Conservation (phyloP, 2,329 filamentous ascomycete species). For the Grosmannia huntii region DNA sequence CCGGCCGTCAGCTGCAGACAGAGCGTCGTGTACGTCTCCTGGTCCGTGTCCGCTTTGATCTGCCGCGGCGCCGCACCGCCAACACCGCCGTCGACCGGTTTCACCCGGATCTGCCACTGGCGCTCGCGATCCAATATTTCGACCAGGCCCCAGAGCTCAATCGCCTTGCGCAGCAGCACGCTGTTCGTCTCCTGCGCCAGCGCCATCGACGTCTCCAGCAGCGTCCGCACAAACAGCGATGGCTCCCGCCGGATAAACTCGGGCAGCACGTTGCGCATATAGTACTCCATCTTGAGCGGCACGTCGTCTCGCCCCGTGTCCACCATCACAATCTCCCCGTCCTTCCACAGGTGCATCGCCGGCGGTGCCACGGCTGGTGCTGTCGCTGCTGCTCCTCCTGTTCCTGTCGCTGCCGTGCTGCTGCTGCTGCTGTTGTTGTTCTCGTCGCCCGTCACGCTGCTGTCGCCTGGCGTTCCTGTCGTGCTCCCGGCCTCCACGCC, state of each 20-base stretch:
- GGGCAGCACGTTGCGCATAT: slow-evolving; percentile 44
- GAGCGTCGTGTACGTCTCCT: slow-evolving; percentile 47
- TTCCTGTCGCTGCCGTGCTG: background rate
- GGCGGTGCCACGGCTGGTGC: slow-evolving; percentile 16
- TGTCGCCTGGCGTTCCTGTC: background rate
- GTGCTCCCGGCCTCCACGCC: background rate
- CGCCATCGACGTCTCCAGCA: slow-evolving; percentile 35
- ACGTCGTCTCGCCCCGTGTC: slow-evolving; percentile 50
- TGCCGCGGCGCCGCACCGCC: slow-evolving; percentile 16
- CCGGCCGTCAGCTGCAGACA: slow-evolving; percentile 52
- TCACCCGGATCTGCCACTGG: slow-evolving; percentile 44
- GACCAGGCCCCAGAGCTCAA: slow-evolving; percentile 53
- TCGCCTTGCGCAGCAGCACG: slow-evolving; percentile 40
- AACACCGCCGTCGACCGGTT: slow-evolving; percentile 20
- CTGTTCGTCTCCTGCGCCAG: slow-evolving; percentile 37
- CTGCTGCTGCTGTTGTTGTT: background rate
- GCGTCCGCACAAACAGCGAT: slow-evolving; percentile 46
- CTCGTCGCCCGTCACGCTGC: background rate
- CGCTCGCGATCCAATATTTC: slow-evolving; percentile 53
- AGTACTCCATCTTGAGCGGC: slow-evolving; percentile 43
- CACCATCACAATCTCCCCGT: slow-evolving; percentile 35
- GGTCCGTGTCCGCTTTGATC: slow-evolving; percentile 40
- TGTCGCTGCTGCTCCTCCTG: too few species aligned
- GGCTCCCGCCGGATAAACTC: slow-evolving; percentile 47
- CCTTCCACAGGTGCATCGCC: slow-evolving; percentile 11